A percentile compares a stretch with the other conserved stretches of the same genome.
Conservation (phyloP, 73 alveolate genomes). For the Paramecium sexaurelia region DNA sequence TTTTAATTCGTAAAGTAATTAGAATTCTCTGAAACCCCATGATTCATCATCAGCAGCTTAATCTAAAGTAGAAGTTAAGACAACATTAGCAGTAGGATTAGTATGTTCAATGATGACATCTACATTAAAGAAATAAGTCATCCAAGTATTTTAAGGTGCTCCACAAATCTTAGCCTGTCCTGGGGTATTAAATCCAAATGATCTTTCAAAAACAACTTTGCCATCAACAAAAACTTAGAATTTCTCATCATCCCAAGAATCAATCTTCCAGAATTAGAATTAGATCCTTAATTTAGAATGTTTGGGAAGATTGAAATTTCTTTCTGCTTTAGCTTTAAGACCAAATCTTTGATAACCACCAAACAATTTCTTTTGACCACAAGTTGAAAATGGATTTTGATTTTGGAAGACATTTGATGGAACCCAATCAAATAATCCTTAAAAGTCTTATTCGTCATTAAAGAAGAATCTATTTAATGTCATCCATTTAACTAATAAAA, state of each 20-base stretch:
- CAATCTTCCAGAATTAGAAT: conserved; percentile 26
- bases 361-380: conserved; percentile 17
- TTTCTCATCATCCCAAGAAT: conserved; percentile 55
- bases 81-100: not conserved
- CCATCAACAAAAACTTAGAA: conserved; percentile 35
- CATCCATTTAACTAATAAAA: conserved; percentile 12
- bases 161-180: conserved; percentile 44
- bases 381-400: not conserved
- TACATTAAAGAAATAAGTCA: conserved; percentile 14
- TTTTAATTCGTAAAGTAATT: not conserved
- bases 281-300: not conserved
- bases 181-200: conserved; percentile 47
- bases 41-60: conserved; percentile 54
- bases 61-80: conserved; percentile 28
- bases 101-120: conserved; percentile 26
- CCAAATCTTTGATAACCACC: conserved; percentile 54
- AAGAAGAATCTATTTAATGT: conserved; percentile 1
- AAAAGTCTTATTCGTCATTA: conserved; percentile 25
- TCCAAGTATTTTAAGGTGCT: conserved; percentile 41
- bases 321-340: not conserved
- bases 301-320: not conserved
- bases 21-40: conserved; percentile 57
- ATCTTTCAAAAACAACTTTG: not conserved
- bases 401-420: not conserved
- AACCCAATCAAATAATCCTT: conserved; percentile 6